Evolutionary conservation across 441 rosid genomes (phyloP).

Genomic region (Erysimum pusillum): DNA sequence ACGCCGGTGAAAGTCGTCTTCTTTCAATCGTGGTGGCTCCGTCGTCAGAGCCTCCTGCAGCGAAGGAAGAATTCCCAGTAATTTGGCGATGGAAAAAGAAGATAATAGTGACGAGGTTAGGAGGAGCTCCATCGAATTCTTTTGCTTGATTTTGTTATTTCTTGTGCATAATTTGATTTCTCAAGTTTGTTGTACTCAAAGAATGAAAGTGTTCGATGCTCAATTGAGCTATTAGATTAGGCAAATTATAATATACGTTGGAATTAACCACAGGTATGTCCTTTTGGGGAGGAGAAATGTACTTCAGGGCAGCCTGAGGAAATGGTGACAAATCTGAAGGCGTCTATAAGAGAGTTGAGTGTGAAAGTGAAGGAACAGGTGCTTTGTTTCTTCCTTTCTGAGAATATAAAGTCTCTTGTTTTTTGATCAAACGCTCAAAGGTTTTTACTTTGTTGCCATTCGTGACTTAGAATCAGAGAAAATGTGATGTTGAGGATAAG

Average conservation of each 20-base stretch:
- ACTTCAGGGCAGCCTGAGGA: slow-evolving; percentile 36
- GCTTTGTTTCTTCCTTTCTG: slow-evolving; percentile 16
- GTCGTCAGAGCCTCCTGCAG: slow-evolving; percentile 23
- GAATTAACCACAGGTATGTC: slow-evolving; percentile 30
- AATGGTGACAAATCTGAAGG: slow-evolving; percentile 41
- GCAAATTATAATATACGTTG: slow-evolving; percentile 16
- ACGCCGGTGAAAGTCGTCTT: slow-evolving; percentile 14
- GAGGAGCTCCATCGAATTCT: neutral
- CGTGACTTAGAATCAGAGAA: slow-evolving; percentile 56
- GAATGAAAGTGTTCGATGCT: neutral
- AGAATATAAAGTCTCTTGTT: neutral
- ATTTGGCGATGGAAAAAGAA: slow-evolving; percentile 34
- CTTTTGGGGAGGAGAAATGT: slow-evolving; percentile 3
- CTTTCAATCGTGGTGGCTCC: slow-evolving; percentile 13
- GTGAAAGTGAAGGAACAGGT: slow-evolving; percentile 50
- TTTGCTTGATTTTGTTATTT: slow-evolving; percentile 7
- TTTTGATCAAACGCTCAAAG: slow-evolving; percentile 14
- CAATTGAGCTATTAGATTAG: slow-evolving; percentile 20
- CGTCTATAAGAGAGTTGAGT: slow-evolving; percentile 47
- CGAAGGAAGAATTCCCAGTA: neutral
- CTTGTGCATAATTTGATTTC: slow-evolving; percentile 24
- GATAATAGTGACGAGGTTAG: slow-evolving; percentile 42
- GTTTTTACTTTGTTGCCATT: slow-evolving; percentile 8
- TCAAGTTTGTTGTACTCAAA: neutral
- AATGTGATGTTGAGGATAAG: slow-evolving; percentile 45